Evolutionary conservation across 202 grass and related monocot genomes (phyloP).

Genomic region (Zoysia matrella): DNA sequence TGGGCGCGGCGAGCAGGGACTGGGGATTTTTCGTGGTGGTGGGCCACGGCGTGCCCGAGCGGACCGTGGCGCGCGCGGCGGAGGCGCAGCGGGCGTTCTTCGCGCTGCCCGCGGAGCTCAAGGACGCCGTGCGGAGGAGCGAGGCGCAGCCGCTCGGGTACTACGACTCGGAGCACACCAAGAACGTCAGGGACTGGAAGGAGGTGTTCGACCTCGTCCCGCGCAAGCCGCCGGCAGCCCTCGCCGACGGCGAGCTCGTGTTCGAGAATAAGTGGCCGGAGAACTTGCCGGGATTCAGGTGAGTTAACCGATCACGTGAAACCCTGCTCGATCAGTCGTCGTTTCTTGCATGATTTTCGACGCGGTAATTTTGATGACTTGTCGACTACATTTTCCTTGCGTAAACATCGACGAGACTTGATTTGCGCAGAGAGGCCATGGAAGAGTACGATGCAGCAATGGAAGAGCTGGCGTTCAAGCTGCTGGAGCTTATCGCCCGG

Average conservation of each 20-base stretch:
- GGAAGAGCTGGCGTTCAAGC: constrained; percentile 60
- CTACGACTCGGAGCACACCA: constrained; percentile 83
- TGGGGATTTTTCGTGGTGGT: constrained; percentile 28
- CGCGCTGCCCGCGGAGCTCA: constrained; percentile 49
- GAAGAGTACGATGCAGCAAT: constrained; percentile 52
- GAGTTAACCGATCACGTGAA: neutral
- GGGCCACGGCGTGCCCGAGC: constrained; percentile 50
- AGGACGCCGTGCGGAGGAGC: constrained; percentile 54
- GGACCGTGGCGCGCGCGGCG: constrained; percentile 35
- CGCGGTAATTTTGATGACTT: too few species aligned
- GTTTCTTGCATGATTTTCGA: too few species aligned
- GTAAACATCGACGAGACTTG: neutral
- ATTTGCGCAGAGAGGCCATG: constrained; percentile 42
- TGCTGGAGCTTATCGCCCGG: constrained; percentile 75
- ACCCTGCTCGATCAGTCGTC: too few species aligned
- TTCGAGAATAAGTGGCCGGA: constrained; percentile 75
- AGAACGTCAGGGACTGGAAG: constrained; percentile 95
- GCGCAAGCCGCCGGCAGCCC: neutral
- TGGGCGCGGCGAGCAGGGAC: constrained; percentile 28
- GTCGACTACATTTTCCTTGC: too few species aligned
- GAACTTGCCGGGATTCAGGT: constrained; percentile 60
- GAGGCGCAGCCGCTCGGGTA: constrained; percentile 72
- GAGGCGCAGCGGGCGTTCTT: constrained; percentile 68
- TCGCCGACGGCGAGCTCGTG: constrained; percentile 38
- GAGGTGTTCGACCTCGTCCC: constrained; percentile 83